phyloP scores from a whole-genome alignment of 768 basidiomycete genomes.

The Leccinum broughii region DNA sequence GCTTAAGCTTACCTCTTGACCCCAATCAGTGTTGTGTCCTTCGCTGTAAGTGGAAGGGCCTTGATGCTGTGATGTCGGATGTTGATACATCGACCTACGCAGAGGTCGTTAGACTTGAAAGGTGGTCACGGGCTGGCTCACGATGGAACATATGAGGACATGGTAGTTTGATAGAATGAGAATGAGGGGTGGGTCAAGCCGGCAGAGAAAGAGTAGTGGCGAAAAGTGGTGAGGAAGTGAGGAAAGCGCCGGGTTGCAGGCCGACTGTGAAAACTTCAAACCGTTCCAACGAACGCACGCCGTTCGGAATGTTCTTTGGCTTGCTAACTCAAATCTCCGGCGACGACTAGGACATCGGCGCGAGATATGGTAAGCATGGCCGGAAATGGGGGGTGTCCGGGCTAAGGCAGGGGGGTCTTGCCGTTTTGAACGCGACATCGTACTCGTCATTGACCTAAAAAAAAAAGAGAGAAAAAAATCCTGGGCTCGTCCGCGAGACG shows the following conservation, averaged over 20 bases:
- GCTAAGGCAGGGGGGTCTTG: background rate
- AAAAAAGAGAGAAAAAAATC: too few relatives aligned
- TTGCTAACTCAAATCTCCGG: background rate
- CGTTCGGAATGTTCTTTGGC: background rate
- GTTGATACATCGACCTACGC: background rate
- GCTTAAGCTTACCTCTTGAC: background rate
- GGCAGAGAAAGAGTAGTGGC: background rate
- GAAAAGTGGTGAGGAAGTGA: background rate
- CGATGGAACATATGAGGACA: background rate
- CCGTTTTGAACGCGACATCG: background rate
- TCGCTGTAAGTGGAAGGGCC: background rate
- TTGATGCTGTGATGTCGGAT: background rate
- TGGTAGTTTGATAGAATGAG: background rate
- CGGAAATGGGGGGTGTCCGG: background rate
- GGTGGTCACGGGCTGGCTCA: background rate
- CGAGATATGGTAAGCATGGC: background rate
- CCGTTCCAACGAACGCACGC: background rate
- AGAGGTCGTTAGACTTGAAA: background rate
- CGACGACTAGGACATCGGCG: background rate
- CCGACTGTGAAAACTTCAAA: background rate
- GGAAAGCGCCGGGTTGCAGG: background rate
- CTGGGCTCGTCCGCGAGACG: too few relatives aligned
- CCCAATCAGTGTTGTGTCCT: background rate
- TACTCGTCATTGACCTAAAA: too few relatives aligned
- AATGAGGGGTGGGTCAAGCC: background rate